A percentile compares a stretch with the other conserved stretches of the same genome.
phyloP scores from a whole-genome alignment of 345 rosid genomes.

The Jatropha curcas region DNA sequence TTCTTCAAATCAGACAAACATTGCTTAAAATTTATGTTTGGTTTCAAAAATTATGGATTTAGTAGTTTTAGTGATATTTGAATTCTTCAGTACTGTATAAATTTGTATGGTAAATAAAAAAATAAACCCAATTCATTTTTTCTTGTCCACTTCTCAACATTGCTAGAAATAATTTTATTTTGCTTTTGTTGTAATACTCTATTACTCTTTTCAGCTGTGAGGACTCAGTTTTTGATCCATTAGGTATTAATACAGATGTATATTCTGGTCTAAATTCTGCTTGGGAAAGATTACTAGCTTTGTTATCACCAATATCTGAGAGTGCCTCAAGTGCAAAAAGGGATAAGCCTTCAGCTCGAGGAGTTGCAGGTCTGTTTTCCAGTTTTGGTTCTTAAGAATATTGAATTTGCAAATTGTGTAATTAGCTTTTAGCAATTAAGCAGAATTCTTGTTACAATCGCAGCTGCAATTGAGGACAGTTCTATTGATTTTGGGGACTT shows the following conservation, averaged over 20 bases:
- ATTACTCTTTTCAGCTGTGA: slow-evolving; percentile 47
- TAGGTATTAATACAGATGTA: slow-evolving; percentile 64
- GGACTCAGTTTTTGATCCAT: slow-evolving; percentile 69
- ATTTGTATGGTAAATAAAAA: neutral
- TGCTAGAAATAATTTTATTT: slow-evolving; percentile 16
- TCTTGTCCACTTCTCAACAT: slow-evolving; percentile 9
- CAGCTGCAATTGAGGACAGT: slow-evolving; percentile 99
- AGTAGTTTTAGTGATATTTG: neutral
- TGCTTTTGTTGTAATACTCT: slow-evolving; percentile 22
- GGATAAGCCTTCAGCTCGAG: slow-evolving; percentile 69
- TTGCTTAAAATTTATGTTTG: neutral
- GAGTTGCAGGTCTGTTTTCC: slow-evolving; percentile 68
- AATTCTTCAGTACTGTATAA: neutral
- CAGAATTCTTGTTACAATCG: slow-evolving; percentile 26
- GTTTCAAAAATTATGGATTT: neutral
- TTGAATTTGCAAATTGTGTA: slow-evolving; percentile 9
- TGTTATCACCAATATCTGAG: slow-evolving; percentile 54
- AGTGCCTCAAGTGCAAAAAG: slow-evolving; percentile 64
- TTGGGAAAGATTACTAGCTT: slow-evolving; percentile 58
- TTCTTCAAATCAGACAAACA: neutral
- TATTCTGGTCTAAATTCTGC: slow-evolving; percentile 44
- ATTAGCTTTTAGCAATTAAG: slow-evolving; percentile 22
- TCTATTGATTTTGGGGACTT: slow-evolving; percentile 97
- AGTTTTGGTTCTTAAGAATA: slow-evolving; percentile 4
- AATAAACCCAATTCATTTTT: neutral